Base-by-base conservation (phyloP, 805 yeast species). In the Limtongia smithiae region DNA sequence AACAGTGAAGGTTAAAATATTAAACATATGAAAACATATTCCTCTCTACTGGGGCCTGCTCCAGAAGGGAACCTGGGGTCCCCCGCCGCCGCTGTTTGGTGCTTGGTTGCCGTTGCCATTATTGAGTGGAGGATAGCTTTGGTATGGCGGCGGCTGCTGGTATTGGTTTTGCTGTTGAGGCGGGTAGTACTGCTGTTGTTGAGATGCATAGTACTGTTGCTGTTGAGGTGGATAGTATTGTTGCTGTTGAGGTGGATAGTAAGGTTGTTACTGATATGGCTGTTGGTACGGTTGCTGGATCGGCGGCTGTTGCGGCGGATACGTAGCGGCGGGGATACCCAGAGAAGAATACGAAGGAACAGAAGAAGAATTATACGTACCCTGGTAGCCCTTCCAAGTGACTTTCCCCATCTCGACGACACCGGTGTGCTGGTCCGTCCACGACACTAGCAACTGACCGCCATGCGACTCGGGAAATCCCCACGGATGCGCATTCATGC, bases 181-280 rank as follows among this genome's bases (percentile, higher is more conserved):
- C 27, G 35, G n/a, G n/a, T n/a, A n/a, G n/a, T n/a, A 24, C n/a
- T 31, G 25, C 17, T 24, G 31, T 11, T 31, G 28, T 14, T 20
- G n/a, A 3, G 32, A 32, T 2, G 17, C 12, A 3, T 41, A 33
- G 4, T 18, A n/a, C 24, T 37, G 37, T 18, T 37, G 32, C 15
- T 21, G 32, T 6, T 18, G 18, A 7, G 30, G 15, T 14, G 28
- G 12, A 32, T 17, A 31, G 12, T 31, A 15, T 22, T 41, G 44
- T 38, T 41, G 38, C 4, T n/a, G 37, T 32, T 32, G 44, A 8
- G n/a, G 41, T 8, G 27, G 41, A 39, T 18, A 62, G 50, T 15
- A 48, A 50, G 33, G 30, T 58, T n/a, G 48, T 48, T 5, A 51
- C 61, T 17, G 37, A 14, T 34, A 34, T 14, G 82, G 22, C 14